Base-by-base conservation (phyloP, 352 stramenopile species). In the Phytophthora tubulina region DNA sequence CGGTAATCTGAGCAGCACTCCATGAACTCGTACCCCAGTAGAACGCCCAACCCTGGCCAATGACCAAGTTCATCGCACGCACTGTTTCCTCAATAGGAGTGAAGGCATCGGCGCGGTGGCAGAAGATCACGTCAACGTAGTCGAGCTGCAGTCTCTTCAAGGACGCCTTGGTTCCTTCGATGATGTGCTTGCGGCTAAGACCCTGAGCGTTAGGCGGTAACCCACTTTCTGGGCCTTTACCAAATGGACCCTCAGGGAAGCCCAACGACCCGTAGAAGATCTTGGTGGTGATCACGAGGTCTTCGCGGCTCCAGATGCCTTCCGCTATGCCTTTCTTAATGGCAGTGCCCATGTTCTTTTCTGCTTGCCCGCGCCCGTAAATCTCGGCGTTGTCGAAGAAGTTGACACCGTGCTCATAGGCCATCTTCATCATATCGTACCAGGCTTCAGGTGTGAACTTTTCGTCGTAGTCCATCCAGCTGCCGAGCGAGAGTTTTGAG, bases 21-120 rank as follows among this genome's bases (percentile, higher is more conserved):
- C 81, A 92, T 14, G 85, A 79, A 46, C 73, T 86, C 0, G 83
- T 92, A 0, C 84, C 84, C 56, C 42, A 63, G 31, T 63, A 63
- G n/a, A 63, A 63, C 0, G 41, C 41, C 55, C 41, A 53, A 8
- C 55, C 55, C 17, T 63, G 39, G 2, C 54, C n/a, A 42, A 63
- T 63, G 2, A 55, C 33, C 11, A 54, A 63, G 56, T 54, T 54
- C 56, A 63, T 63, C 0, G 56, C 42, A 3, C 56, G 56, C 15
- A 63, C 42, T 1, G 56, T 55, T 13, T 63, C 42, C 31, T 63
- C 56, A 17, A 63, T 54, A 0, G 56, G 42, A 10, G 56, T 54
- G 42, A 30, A 45, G 1, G n/a, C 8, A 27, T 84, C 84, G 84
- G 49, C 67, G 10, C 30, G 35, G 21, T 66, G 46, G 27, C 45